Conservation (phyloP, 2,329 filamentous ascomycete genomes). For the Aureobasidium sp. region DNA sequence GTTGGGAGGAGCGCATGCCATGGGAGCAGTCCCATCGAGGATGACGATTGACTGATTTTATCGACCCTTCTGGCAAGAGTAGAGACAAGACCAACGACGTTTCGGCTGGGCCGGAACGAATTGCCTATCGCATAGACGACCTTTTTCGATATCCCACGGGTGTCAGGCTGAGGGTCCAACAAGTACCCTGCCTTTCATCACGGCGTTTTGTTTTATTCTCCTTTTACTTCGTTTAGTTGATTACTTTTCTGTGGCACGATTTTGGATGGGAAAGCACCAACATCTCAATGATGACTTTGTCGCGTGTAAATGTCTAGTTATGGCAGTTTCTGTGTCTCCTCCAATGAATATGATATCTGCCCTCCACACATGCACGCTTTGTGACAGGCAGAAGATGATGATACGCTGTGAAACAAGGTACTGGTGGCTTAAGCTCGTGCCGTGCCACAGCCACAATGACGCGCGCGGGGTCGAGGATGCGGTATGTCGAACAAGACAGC, state of each 20-base stretch:
- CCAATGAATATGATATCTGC: background rate
- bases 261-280: background rate
- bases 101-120: slow-evolving; percentile 9
- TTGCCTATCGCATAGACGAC: background rate
- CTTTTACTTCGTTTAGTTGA: background rate
- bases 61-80: background rate
- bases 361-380: background rate
- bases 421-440: background rate
- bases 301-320: background rate
- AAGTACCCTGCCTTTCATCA: background rate
- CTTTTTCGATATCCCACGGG: slow-evolving; percentile 11
- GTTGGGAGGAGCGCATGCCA: slow-evolving; percentile 19
- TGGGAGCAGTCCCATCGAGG: slow-evolving; percentile 24
- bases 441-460: background rate
- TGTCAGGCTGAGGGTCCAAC: background rate
- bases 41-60: slow-evolving; percentile 42
- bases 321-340: background rate
- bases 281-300: background rate
- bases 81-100: slow-evolving; percentile 3
- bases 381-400: background rate
- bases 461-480: background rate
- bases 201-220: background rate
- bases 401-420: background rate
- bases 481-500: background rate
- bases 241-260: background rate